Evolutionary conservation across 75 land plant genomes (phyloP), one percentile per base, ranked within the genome.

Genomic region (Selaginella moellendorffii): DNA sequence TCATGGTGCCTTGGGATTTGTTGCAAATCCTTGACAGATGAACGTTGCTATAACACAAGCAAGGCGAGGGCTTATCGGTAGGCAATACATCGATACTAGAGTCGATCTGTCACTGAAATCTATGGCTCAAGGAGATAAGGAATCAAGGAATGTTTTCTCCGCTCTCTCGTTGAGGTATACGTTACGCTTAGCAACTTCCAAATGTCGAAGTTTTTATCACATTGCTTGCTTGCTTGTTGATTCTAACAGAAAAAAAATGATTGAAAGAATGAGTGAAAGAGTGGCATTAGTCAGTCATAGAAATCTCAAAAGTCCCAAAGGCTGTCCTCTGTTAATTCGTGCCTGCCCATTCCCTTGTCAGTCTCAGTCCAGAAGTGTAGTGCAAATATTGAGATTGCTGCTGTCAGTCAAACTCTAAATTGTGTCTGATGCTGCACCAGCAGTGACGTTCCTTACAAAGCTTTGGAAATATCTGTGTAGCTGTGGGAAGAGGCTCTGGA

Each of bases 21-120:
- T 74, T 30, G 62, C 65, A 20, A 72, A 74, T 28, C 76, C 72
- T 26, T 65, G 72, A 24, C 65, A 72, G 1, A 74, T 74, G 76
- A 74, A 72, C 28, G 76, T 74, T 2, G 76, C 76, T 12, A 26
- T 74, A 1, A 74, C 76, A n/a, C 54, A 72, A 23, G 76, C 76
- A 24, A 68, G 36, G 54, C 58, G 76, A 14, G 76, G 76, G 19
- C 59, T 74, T 29, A 62, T 74, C 0, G 12, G 46, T 74, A 25
- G 76, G 76, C 26, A 74, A 63, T 63, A 61, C 64, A n/a, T 2
- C 27, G 8, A 74, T 72, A 21, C 64, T 74, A 18, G 27, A 54
- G 5, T 68, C 61, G 23, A 71, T 42, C 46, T 62, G 18, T 2
- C 25, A 74, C 30, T 74, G 76, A 72, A 54, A 54, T 30, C 42